Evolutionary conservation across 2,329 filamentous ascomycete genomes (phyloP).

Genomic region (Ciborinia camelliae): DNA sequence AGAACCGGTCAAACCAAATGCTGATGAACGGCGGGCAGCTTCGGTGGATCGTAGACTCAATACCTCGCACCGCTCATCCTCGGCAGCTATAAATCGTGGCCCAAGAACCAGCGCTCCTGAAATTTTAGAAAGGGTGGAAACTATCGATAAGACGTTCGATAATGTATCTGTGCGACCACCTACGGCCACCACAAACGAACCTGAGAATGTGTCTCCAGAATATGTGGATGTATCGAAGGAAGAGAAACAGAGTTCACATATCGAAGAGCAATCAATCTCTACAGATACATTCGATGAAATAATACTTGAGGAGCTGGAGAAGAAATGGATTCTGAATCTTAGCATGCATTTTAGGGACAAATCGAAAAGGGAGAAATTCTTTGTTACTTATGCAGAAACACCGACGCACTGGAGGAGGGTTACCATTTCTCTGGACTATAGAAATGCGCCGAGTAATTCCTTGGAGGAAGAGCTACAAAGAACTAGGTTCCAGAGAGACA

Average conservation of each 20-base stretch:
- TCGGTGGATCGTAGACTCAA: conserved; percentile 55
- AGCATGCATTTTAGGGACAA: conserved; percentile 98
- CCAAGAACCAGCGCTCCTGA: conserved; percentile 36
- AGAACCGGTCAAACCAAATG: conserved; percentile 59
- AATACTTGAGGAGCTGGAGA: conserved; percentile 79
- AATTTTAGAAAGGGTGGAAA: conserved; percentile 29
- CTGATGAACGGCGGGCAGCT: conserved; percentile 66
- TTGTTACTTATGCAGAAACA: conserved; percentile 85
- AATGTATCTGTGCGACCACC: conserved; percentile 20
- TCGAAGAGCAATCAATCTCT: conserved; percentile 34
- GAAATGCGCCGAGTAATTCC: conserved; percentile 72
- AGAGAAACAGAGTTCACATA: conserved; percentile 27
- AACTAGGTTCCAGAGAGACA: conserved; percentile 82
- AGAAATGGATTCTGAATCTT: conserved; percentile 90
- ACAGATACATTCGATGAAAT: conserved; percentile 52
- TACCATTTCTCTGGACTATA: conserved; percentile 91
- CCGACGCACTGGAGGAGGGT: conserved; percentile 80
- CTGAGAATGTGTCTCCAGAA: conserved; percentile 27
- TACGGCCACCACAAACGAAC: conserved; percentile 22
- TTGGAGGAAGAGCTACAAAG: conserved; percentile 78
- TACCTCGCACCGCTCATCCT: conserved; percentile 28
- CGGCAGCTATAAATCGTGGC: conserved; percentile 24
- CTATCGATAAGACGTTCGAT: conserved; percentile 27
- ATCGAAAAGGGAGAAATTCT: conserved; percentile 94
- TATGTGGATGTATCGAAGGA: conserved; percentile 34